Percentiles rank a stretch among this genome's conserved stretches.
phyloP scores from a whole-genome alignment of 352 stramenopile genomes.

The Pythium pyrilobum region DNA sequence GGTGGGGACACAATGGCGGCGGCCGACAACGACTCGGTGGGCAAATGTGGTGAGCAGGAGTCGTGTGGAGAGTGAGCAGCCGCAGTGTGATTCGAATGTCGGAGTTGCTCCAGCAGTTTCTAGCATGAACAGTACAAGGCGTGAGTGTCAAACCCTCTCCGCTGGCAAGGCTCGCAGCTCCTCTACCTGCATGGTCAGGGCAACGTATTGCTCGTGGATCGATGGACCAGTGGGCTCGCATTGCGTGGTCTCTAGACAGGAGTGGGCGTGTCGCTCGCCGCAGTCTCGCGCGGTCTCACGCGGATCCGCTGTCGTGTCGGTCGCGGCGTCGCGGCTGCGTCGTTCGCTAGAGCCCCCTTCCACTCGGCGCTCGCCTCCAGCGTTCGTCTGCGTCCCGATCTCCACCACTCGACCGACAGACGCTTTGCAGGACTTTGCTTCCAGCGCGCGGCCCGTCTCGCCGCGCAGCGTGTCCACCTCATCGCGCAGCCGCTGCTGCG shows the following conservation, averaged over 20 bases:
- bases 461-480: conserved; percentile 18
- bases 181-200: conserved; percentile 14
- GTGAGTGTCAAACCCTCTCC: not conserved
- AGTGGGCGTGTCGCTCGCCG: no score
- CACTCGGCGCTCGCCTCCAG: not conserved
- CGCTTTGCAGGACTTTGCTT: no score
- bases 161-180: no score
- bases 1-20: not conserved
- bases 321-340: not conserved
- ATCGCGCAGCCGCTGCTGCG: conserved; percentile 6
- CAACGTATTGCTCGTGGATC: conserved; percentile 10
- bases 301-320: not conserved
- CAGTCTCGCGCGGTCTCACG: not conserved
- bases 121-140: not conserved
- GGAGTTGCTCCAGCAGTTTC: conserved; percentile 30
- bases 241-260: no score
- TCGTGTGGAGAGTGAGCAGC: no score
- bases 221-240: no score
- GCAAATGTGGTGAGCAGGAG: no score
- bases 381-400: not conserved
- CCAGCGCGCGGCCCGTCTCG: not conserved
- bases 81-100: no score
- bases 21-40: not conserved
- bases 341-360: not conserved
- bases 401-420: no score